Conservation (phyloP, 441 rosid genomes). For the Adansonia rubrostipa region DNA sequence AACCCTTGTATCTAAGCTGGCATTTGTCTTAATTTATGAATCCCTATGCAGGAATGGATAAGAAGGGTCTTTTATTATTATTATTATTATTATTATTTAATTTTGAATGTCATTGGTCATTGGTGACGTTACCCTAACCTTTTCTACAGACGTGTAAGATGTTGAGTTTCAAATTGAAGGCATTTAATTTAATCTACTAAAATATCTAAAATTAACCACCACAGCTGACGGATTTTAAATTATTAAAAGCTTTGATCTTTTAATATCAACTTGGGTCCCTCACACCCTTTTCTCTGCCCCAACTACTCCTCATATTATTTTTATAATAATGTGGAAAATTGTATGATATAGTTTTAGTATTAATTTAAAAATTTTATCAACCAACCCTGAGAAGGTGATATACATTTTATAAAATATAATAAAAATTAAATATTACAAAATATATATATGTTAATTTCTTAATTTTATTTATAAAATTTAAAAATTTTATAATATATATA, state of each 20-base stretch:
- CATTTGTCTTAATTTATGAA: slow-evolving; percentile 11
- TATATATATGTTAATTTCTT: background rate
- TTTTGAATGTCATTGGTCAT: background rate
- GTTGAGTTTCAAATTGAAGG: too few species aligned
- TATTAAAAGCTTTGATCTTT: background rate
- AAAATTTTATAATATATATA: too few species aligned
- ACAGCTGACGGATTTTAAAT: background rate
- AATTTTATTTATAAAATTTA: too few species aligned
- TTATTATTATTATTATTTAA: background rate
- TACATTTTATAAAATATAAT: background rate
- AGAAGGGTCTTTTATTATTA: background rate
- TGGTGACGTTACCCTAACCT: slow-evolving; percentile 19
- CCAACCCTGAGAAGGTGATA: too few species aligned
- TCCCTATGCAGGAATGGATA: slow-evolving; percentile 25
- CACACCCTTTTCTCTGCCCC: slow-evolving; percentile 20
- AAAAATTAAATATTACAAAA: background rate
- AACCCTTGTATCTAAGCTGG: slow-evolving; percentile 28
- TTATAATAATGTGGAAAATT: background rate
- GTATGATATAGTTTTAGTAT: too few species aligned
- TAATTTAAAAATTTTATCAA: too few species aligned
- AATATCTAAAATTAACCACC: background rate
- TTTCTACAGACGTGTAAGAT: background rate
- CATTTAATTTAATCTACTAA: background rate
- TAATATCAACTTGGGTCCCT: slow-evolving; percentile 17
- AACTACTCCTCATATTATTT: background rate